Evolutionary conservation across 352 stramenopile genomes (phyloP), one percentile per base, ranked within the genome.

Genomic region (Phytophthora pisi): DNA sequence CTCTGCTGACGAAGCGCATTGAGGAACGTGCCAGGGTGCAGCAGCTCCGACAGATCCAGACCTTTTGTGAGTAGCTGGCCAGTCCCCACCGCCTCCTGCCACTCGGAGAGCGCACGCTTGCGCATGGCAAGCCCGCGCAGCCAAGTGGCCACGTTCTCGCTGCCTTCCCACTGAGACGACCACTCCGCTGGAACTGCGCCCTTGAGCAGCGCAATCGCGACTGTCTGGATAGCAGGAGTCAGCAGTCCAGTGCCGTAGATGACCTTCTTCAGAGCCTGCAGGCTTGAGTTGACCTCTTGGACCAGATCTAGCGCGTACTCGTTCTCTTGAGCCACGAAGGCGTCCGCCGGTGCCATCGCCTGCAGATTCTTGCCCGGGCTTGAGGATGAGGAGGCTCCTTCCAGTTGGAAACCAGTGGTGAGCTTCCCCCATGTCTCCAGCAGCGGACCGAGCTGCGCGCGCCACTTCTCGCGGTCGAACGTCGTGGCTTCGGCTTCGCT

Each of bases 1-100:
- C 89, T 97, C 62, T 98, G 92, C 62, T 98, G 96, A 20, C 94
- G 76, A 24, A 98, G 57, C 4, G 95, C 93, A 66, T 98, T 98
- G 43, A 98, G 75, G 79, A 98, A 98, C 16, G 95, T 98, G 16
- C 85, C 92, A 2, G 96, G 95, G 47, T 98, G 88, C 61, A 98
- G 89, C 36, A 98, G 51, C 42, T 98, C 92, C 8, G 87, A 95
- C 30, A 98, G 74, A 34, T 98, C 84, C 11, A 98, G 51, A 0
- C 80, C 77, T n/a, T 77, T 78, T 2, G 82, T 61, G 5, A 98
- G 78, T 24, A 98, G 72, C 45, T 83, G 84, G 7, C 87, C 87
- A 10, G 42, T 77, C 0, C 53, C 56, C 6, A 81, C 79, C 1
- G 88, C 79, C 8, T 92, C 84, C 36, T 91, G 82, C 93, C 94